Conservation (phyloP, 345 rosid genomes). For the Melastoma malabathricum region DNA sequence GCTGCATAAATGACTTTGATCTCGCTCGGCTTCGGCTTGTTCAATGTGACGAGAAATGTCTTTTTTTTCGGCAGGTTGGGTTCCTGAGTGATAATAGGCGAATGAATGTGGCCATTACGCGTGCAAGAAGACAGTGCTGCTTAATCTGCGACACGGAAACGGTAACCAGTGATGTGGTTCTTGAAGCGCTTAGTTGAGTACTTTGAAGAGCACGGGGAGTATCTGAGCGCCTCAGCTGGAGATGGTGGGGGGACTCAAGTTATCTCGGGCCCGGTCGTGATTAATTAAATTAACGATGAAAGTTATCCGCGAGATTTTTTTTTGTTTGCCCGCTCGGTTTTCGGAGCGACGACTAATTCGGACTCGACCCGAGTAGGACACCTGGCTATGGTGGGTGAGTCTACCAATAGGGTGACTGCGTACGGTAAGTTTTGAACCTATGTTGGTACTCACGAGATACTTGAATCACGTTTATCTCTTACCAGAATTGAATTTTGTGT, state of each 20-base stretch:
- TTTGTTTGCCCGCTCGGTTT: too few species aligned
- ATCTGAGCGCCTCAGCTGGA: constrained; percentile 62
- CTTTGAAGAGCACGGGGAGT: constrained; percentile 86
- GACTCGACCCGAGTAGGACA: too few species aligned
- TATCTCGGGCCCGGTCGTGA: too few species aligned
- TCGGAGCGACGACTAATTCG: too few species aligned
- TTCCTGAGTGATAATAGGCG: constrained; percentile 71
- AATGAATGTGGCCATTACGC: constrained; percentile 94
- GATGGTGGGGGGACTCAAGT: too few species aligned
- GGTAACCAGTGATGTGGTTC: constrained; percentile 55
- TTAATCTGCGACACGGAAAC: constrained; percentile 82
- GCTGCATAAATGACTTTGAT: background rate
- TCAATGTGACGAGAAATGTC: too few species aligned
- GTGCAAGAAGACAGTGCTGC: constrained; percentile 90
- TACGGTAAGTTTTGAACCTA: too few species aligned
- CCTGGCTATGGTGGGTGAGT: too few species aligned
- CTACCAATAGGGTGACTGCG: too few species aligned
- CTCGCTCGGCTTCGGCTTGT: background rate
- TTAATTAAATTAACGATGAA: background rate
- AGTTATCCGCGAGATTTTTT: background rate
- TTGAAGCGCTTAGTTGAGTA: constrained; percentile 67
- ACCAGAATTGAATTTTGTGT: too few species aligned
- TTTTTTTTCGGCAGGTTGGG: constrained; percentile 38
- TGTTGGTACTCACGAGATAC: too few species aligned
- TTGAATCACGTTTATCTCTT: too few species aligned